A percentile compares a stretch with the other conserved stretches of the same genome.
These are phyloP conservation scores for Lactarius indigo DNA, from an alignment of 768 basidiomycete genomes.

Conservation along the genomic window DNA sequence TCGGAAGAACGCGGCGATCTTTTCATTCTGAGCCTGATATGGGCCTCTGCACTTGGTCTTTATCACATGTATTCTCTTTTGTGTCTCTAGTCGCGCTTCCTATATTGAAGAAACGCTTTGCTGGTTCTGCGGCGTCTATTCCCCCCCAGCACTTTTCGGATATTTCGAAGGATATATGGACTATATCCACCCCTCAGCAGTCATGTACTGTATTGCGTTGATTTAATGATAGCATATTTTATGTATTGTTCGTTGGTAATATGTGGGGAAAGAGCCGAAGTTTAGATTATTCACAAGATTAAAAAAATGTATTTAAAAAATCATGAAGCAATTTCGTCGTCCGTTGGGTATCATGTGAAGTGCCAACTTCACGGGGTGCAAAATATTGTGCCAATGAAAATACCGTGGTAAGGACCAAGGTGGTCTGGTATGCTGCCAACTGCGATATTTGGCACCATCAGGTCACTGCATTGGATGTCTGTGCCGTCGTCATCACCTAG, in stretches of 20 bases:
- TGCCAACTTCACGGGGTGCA: constrained; percentile 21
- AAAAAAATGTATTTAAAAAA: neutral
- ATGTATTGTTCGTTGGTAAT: neutral
- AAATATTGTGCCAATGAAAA: constrained; percentile 51
- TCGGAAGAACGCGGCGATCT: constrained; percentile 74
- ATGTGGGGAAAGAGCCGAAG: neutral
- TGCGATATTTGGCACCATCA: constrained; percentile 50
- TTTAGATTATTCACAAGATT: neutral
- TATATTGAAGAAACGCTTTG: neutral
- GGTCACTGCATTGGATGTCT: constrained; percentile 51
- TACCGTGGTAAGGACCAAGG: constrained; percentile 54
- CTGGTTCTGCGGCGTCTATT: neutral
- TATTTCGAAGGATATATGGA: neutral
- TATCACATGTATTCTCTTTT: neutral
- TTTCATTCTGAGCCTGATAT: constrained; percentile 54
- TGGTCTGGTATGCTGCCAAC: constrained; percentile 44
- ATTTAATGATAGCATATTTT: neutral
- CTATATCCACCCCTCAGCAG: too few species aligned
- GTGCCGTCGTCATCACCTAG: constrained; percentile 48
- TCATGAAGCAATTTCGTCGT: neutral
- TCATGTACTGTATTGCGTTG: too few species aligned
- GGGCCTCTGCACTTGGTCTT: neutral
- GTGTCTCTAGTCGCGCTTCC: neutral
- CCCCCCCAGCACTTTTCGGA: neutral
- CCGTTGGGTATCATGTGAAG: neutral